Base-by-base conservation (phyloP, 225 moss, liverwort and hornwort genomes). In the Straminergon stramineum region DNA sequence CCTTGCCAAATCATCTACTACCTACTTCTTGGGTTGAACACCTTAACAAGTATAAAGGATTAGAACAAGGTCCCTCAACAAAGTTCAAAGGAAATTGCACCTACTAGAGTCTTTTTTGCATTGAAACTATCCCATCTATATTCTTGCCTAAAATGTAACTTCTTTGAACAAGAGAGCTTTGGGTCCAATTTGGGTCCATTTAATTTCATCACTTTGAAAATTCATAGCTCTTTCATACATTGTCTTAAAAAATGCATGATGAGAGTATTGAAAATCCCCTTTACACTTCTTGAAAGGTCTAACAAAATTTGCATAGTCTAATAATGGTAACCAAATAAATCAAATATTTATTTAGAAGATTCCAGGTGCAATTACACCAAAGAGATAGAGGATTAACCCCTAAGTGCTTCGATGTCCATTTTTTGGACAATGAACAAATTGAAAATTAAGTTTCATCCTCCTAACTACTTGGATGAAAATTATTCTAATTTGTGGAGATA, bases 11-110 rank as follows among this genome's bases (percentile, higher is more conserved):
- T 51, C 74, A 74, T 45, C 28, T 28, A 45, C 2, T 28, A 10
- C 1, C 4, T 2, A 74, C 1, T 43, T 26, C 6, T 43, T 27
- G 35, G 10, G 4, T 2, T 28, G 10, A 74, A 45, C 0, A 3
- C 1, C 17, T 45, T 43, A 26, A 26, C 0, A 28, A 0, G 10
- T 1, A 28, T 11, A 31, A 28, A 48, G 4, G 5, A 48, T 75
- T 1, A 74, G 0, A 74, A 30, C 2, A 30, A 28, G 6, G 10
- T 8, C 45, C 8, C 2, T 18, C 11, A 30, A 75, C 6, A 6
- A 11, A 10, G 39, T 73, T 48, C 11, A 75, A 75, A 75, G 3
- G 2, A 11, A 31, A 11, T 2, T 10, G 0, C 30, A 30, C 11
- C 48, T 48, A 48, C 4, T 48, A 11, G 30, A 75, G 18, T 6